Evolutionary conservation across 2,329 filamentous ascomycete genomes (phyloP).

Genomic region (Trichophyton mentagrophytes): DNA sequence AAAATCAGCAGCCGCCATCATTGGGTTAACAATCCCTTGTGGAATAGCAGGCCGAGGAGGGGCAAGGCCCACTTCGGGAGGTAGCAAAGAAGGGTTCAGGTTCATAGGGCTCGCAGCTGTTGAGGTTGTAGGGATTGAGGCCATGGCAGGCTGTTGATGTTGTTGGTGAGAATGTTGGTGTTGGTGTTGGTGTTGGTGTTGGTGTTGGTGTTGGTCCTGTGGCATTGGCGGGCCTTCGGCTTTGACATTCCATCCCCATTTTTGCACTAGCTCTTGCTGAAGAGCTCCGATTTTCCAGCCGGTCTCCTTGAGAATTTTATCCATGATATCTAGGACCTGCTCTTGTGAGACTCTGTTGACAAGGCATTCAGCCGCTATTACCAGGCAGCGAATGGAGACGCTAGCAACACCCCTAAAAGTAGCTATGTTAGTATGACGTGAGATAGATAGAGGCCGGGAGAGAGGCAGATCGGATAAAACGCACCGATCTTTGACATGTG

Average conservation of each 20-base stretch:
- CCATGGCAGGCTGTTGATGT: background rate
- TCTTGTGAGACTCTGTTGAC: conserved; percentile 58
- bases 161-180: conserved; percentile 4
- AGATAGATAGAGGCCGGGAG: background rate
- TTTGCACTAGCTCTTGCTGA: conserved; percentile 57
- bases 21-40: conserved; percentile 52
- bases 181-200: conserved; percentile 23
- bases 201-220: conserved; percentile 23
- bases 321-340: conserved; percentile 66
- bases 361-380: conserved; percentile 63
- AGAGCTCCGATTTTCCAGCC: conserved; percentile 66
- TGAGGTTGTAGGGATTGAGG: background rate
- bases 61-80: conserved; percentile 17
- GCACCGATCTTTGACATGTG: conserved; percentile 64
- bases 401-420: conserved; percentile 52
- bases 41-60: conserved; percentile 24
- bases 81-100: conserved; percentile 12
- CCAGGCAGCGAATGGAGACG: conserved; percentile 65
- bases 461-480: conserved; percentile 13
- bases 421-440: background rate
- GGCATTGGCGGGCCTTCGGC: background rate
- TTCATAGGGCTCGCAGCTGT: conserved; percentile 6
- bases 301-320: conserved; percentile 60
- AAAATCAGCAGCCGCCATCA: conserved; percentile 62
- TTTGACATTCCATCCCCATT: conserved; percentile 59